Evolutionary conservation across 2,329 filamentous ascomycete species (phyloP).

Genomic region (Passalora sequoiae): DNA sequence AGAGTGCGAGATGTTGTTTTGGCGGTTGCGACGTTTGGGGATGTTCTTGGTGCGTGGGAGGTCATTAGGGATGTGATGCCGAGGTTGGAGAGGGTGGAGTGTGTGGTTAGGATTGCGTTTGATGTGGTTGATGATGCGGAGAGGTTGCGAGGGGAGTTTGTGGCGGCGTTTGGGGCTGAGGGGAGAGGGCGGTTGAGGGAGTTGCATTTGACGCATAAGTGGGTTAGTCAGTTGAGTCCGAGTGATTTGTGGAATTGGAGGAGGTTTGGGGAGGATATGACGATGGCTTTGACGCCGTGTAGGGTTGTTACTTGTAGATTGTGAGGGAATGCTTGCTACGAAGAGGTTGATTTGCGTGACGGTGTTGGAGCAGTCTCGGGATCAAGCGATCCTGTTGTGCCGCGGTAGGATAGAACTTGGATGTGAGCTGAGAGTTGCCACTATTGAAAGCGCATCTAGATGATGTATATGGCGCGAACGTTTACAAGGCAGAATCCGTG

Average conservation of each 20-base stretch:
- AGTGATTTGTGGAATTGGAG: not conserved
- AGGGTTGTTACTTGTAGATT: not conserved
- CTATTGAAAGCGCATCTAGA: too few relatives aligned
- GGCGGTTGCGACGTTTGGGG: not conserved
- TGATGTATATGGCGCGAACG: too few relatives aligned
- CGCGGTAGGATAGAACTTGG: too few relatives aligned
- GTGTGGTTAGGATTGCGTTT: constrained; percentile 1
- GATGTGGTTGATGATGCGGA: not conserved
- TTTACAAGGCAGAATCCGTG: too few relatives aligned
- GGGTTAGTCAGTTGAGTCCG: constrained; percentile 3
- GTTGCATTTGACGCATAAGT: constrained; percentile 2
- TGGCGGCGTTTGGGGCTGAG: not conserved
- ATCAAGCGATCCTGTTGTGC: too few relatives aligned
- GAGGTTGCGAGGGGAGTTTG: not conserved
- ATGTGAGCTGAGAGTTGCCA: too few relatives aligned
- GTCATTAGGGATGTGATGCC: not conserved
- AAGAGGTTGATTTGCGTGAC: too few relatives aligned
- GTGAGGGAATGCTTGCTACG: too few relatives aligned
- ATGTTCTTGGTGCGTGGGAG: not conserved
- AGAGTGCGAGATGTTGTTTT: not conserved
- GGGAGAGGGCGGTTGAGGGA: not conserved
- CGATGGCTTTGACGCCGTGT: not conserved
- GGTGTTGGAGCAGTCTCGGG: too few relatives aligned
- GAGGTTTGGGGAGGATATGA: constrained; percentile 1
- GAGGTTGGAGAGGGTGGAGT: not conserved